These are phyloP conservation scores for Quercus phellos DNA, from an alignment of 331 rosid species.

Conservation along the genomic window DNA sequence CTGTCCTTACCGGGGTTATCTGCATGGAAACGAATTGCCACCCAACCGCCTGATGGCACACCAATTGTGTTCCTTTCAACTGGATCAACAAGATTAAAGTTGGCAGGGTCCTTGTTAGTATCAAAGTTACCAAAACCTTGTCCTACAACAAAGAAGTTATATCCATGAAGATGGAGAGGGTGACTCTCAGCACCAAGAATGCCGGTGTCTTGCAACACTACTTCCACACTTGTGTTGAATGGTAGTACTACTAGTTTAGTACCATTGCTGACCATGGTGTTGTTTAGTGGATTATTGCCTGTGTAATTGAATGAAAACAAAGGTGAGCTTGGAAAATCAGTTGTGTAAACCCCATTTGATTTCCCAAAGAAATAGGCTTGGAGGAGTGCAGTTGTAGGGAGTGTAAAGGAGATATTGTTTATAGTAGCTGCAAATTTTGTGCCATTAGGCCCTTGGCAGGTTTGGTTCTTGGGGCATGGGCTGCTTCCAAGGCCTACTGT, in stretches of 20 bases:
- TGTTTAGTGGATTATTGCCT: constrained; percentile 20
- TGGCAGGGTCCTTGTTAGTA: constrained; percentile 24
- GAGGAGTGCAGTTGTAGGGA: constrained; percentile 14
- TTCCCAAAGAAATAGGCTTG: background rate
- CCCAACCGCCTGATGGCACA: constrained; percentile 35
- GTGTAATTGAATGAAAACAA: constrained; percentile 21
- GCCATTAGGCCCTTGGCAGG: constrained; percentile 33
- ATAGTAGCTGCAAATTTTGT: constrained; percentile 23
- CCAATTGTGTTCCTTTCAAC: constrained; percentile 30
- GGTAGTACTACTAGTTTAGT: constrained; percentile 25
- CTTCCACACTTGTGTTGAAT: constrained; percentile 28
- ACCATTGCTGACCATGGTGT: constrained; percentile 23
- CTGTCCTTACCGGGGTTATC: constrained; percentile 22
- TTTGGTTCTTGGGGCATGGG: constrained; percentile 29
- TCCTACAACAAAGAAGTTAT: constrained; percentile 21
- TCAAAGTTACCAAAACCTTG: constrained; percentile 31
- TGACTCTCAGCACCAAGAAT: constrained; percentile 29
- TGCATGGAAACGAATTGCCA: constrained; percentile 28
- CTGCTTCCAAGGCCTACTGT: constrained; percentile 28
- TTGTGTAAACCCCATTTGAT: constrained; percentile 12
- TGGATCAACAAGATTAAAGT: constrained; percentile 30
- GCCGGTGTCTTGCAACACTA: constrained; percentile 26
- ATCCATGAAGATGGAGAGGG: background rate
- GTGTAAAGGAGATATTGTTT: constrained; percentile 17
- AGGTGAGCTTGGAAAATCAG: constrained; percentile 21